Evolutionary conservation across 257 asterid species (phyloP).

Genomic region (Solanum gandarillasii): DNA sequence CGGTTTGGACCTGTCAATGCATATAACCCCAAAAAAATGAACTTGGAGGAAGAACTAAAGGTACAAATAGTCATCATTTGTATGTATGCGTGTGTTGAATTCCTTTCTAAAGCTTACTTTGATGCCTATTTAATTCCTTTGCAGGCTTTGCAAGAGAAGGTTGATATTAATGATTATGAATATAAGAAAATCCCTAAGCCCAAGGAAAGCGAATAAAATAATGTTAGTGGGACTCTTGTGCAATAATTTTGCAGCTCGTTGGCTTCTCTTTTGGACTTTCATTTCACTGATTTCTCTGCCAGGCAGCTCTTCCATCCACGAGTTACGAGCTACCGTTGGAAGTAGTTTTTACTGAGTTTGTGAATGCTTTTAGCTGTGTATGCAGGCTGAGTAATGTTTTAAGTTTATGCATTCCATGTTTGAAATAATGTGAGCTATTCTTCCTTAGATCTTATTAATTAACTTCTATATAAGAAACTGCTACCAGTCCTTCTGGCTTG

Average conservation of each 20-base stretch:
- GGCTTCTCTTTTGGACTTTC: neutral
- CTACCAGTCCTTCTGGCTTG: neutral
- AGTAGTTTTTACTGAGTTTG: neutral
- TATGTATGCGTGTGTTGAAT: neutral
- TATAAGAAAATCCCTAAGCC: slow-evolving; percentile 85
- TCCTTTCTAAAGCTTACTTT: neutral
- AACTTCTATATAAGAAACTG: too few relatives aligned
- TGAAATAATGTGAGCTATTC: neutral
- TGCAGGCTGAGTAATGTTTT: neutral
- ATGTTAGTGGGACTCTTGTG: neutral
- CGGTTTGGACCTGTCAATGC: slow-evolving; percentile 72
- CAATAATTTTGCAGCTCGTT: neutral
- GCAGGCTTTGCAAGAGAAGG: slow-evolving; percentile 72
- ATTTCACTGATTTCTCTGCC: neutral
- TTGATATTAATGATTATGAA: slow-evolving; percentile 70
- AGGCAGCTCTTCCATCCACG: neutral
- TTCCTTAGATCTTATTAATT: neutral
- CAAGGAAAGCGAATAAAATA: slow-evolving; percentile 32
- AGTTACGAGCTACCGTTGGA: neutral
- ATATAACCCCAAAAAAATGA: slow-evolving; percentile 65
- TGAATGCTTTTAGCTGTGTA: neutral
- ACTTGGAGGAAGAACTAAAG: slow-evolving; percentile 86
- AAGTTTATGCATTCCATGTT: neutral
- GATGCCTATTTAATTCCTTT: neutral
- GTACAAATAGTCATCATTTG: slow-evolving; percentile 17